Conservation (phyloP, 1,139 yeast genomes). For the Pichia terricola region DNA sequence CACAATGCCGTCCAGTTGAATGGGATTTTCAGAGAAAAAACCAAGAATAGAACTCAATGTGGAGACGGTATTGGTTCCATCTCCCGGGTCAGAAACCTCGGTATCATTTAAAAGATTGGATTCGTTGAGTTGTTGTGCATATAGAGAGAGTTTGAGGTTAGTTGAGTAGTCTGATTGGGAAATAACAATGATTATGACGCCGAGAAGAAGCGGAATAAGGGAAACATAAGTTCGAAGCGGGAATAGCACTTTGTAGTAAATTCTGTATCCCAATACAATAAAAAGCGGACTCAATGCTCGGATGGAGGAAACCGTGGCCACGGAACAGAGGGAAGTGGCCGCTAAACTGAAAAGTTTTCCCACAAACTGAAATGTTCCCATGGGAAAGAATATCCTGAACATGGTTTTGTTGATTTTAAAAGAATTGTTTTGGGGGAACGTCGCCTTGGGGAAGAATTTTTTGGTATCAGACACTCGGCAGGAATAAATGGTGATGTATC, state of each 20-base stretch:
- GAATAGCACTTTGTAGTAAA: conserved; percentile 50
- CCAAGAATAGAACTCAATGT: neutral
- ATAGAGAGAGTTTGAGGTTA: neutral
- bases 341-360: conserved; percentile 84
- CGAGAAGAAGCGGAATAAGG: conserved; percentile 62
- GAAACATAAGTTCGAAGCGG: conserved; percentile 61
- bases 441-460: conserved; percentile 15
- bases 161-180: conserved; percentile 14
- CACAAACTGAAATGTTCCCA: conserved; percentile 84
- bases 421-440: conserved; percentile 12
- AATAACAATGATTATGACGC: conserved; percentile 70
- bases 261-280: conserved; percentile 68
- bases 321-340: conserved; percentile 79
- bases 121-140: conserved; percentile 5
- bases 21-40: neutral
- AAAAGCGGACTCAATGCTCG: conserved; percentile 80
- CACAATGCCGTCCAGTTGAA: conserved; percentile 19
- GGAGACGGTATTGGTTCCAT: neutral
- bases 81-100: neutral
- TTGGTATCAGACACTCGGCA: conserved; percentile 9
- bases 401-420: conserved; percentile 13
- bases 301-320: conserved; percentile 82
- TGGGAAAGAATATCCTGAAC: conserved; percentile 63
- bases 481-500: conserved; percentile 11
- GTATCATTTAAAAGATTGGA: neutral